Evolutionary conservation across 805 yeast species (phyloP).

Genomic region (Candida odintsovae): DNA sequence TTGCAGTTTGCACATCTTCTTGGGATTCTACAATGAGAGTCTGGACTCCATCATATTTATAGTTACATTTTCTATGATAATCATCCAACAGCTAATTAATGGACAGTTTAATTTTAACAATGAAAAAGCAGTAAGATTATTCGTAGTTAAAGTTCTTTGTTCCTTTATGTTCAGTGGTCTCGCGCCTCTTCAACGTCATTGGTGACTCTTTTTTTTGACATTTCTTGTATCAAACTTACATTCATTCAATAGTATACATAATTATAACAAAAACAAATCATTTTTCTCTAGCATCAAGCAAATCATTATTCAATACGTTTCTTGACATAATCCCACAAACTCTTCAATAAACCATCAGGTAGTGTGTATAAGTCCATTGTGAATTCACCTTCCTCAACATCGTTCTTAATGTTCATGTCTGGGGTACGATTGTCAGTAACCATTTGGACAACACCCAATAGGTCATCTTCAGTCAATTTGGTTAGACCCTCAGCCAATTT

Average conservation of each 20-base stretch:
- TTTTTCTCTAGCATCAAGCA: not conserved
- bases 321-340: constrained; percentile 91
- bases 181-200: too few relatives aligned
- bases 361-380: constrained; percentile 92
- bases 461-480: constrained; percentile 84
- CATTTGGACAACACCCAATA: constrained; percentile 94
- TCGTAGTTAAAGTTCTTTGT: too few relatives aligned
- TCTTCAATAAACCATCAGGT: constrained; percentile 85
- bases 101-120: too few relatives aligned
- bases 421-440: constrained; percentile 92
- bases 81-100: not conserved
- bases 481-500: constrained; percentile 86
- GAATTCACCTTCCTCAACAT: constrained; percentile 94
- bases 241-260: not conserved
- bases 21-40: constrained; percentile 73
- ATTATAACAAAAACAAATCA: constrained; percentile 1
- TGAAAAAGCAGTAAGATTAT: too few relatives aligned
- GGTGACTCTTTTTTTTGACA: too few relatives aligned
- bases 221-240: not conserved
- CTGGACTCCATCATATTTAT: constrained; percentile 42
- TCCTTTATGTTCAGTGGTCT: too few relatives aligned
- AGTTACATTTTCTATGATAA: not conserved
- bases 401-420: constrained; percentile 93
- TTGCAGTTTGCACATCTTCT: constrained; percentile 70
- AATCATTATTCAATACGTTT: constrained; percentile 42